Conservation (phyloP, 495 filamentous ascomycete species). For the Collariella sp. region DNA sequence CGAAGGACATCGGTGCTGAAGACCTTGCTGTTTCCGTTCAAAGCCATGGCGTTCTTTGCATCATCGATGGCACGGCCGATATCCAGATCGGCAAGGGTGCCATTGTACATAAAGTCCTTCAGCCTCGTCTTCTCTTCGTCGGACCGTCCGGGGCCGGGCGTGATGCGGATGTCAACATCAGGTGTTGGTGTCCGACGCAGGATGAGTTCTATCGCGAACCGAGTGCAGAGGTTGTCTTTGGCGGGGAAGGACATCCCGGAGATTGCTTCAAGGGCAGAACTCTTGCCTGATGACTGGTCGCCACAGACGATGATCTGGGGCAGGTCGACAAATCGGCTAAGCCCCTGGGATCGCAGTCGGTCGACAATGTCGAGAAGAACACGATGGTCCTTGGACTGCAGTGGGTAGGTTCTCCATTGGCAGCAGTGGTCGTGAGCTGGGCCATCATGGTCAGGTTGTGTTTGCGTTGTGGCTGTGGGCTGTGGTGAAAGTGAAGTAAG, state of each 20-base stretch:
- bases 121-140: constrained; percentile 2
- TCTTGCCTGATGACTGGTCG: constrained; percentile 51
- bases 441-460: too few relatives aligned
- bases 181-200: constrained; percentile 37
- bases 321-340: constrained; percentile 8
- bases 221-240: constrained; percentile 44
- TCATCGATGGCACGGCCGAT: constrained; percentile 39
- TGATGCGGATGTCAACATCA: constrained; percentile 23
- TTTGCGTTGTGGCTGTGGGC: too few relatives aligned
- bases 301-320: constrained; percentile 16
- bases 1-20: constrained; percentile 57
- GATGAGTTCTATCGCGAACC: constrained; percentile 50
- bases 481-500: too few relatives aligned
- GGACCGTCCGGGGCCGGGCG: not conserved
- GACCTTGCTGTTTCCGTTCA: constrained; percentile 17
- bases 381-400: constrained; percentile 2
- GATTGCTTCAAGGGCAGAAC: constrained; percentile 61
- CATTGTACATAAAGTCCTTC: constrained; percentile 7
- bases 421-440: too few relatives aligned
- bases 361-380: constrained; percentile 10
- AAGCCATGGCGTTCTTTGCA: constrained; percentile 32
- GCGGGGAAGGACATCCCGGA: constrained; percentile 53
- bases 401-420: not conserved
- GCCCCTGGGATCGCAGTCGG: constrained; percentile 1
- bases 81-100: constrained; percentile 24